These are phyloP conservation scores for Leishmania aethiopica DNA, from an alignment of 208 protist genomes.

Conservation along the genomic window DNA sequence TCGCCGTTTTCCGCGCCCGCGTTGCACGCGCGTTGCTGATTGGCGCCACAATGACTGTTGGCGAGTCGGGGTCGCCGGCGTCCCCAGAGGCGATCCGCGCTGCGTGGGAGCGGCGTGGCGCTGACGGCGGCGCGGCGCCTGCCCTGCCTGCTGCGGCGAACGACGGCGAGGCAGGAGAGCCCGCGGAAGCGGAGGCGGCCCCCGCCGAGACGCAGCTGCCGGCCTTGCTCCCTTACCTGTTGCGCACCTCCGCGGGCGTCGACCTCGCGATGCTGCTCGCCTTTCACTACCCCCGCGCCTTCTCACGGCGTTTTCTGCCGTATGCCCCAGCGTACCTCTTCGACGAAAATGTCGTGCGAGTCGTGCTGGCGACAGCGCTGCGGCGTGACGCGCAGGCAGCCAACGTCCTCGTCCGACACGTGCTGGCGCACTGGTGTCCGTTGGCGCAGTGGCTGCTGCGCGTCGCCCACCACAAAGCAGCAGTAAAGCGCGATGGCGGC, in stretches of 20 bases:
- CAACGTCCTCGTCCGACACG: conserved; percentile 44
- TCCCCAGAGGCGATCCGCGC: conserved; percentile 10
- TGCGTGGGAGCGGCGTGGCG: conserved; percentile 21
- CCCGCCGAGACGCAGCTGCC: conserved; percentile 42
- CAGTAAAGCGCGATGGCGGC: neutral
- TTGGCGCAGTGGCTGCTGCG: conserved; percentile 53
- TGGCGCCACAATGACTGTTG: conserved; percentile 6
- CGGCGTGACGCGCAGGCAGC: conserved; percentile 28
- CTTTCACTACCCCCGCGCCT: conserved; percentile 44
- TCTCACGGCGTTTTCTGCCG: conserved; percentile 60
- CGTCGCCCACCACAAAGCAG: conserved; percentile 33
- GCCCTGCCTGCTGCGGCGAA: neutral
- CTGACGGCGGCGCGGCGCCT: conserved; percentile 14
- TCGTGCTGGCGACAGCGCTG: conserved; percentile 36
- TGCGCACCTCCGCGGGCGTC: conserved; percentile 39
- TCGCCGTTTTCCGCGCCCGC: conserved; percentile 23
- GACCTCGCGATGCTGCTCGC: conserved; percentile 42
- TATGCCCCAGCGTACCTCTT: conserved; percentile 47
- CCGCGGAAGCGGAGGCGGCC: conserved; percentile 24
- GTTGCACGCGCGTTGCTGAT: conserved; percentile 31
- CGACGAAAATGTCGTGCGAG: conserved; percentile 41
- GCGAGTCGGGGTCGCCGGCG: neutral
- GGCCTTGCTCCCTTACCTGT: conserved; percentile 71
- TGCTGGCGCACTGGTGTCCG: conserved; percentile 57
- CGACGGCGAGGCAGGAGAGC: neutral